Conservation (phyloP, 768 basidiomycete genomes). For the Lactarius akahatsu region DNA sequence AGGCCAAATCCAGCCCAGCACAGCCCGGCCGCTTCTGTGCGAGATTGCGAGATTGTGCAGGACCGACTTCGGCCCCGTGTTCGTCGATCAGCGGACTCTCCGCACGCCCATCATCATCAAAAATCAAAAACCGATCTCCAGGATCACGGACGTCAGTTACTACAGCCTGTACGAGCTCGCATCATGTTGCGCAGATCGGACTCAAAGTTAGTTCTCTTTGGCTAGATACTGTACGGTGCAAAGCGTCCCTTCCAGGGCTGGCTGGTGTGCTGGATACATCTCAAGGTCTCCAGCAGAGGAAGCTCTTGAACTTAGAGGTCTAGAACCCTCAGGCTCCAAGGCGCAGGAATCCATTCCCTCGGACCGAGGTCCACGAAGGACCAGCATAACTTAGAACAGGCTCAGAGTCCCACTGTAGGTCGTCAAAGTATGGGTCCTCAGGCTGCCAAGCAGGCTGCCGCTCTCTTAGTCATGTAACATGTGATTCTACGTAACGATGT, state of each 20-base stretch:
- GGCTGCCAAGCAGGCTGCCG: no score
- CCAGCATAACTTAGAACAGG: neutral
- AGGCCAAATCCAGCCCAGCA: no score
- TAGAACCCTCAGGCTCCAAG: neutral
- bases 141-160: neutral
- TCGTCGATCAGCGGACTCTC: neutral
- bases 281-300: neutral
- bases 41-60: neutral
- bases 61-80: neutral
- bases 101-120: neutral
- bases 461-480: no score
- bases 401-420: neutral
- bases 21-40: neutral
- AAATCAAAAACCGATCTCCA: neutral
- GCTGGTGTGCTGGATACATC: neutral
- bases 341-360: neutral
- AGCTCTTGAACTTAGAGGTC: neutral
- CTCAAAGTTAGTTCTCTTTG: neutral
- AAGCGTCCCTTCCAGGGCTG: neutral
- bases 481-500: no score
- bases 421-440: neutral
- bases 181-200: neutral
- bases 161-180: neutral
- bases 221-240: neutral
- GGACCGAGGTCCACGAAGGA: no score